Base-by-base conservation (phyloP, 257 asterid species). In the Forsythia suspensa region DNA sequence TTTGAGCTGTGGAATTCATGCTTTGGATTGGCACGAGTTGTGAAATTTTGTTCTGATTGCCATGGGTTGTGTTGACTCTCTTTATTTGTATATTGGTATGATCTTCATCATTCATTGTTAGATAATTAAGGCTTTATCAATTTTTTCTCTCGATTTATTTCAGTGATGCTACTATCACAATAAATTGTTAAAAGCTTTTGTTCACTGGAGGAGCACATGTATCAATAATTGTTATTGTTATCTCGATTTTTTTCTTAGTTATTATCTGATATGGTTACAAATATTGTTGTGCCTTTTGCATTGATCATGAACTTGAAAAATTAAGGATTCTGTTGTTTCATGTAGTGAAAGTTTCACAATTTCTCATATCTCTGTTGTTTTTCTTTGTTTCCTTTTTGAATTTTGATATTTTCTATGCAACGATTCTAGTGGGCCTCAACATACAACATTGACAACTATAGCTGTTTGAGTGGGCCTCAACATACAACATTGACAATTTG, bases 201-300 rank as follows among this genome's bases (percentile, higher is more conserved):
- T 13, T 48, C n/a, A 15, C 59, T 15, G n/a, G 59, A 13, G 13
- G 20, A 48, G 59, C 59, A 44, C 51, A 44, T 44, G 3, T 2
- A 44, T 43, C 12, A 13, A 3, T 12, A 12, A 48, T 13, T 15
- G n/a, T 48, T 48, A 15, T n/a, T 57, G 3, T n/a, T 57, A 57
- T 57, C 75, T 82, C 10, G 79, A 48, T 3, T 71, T 75, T 79
- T 20, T 57, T 65, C 18, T 76, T 36, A 21, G 67, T 43, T 43
- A 65, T 70, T 80, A 77, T 38, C 73, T 78, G 36, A 72, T 76
- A 39, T 79, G 76, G 48, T 80, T 76, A n/a, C 52, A 44, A 40
- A 11, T 67, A 67, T 59, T 65, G 59, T 41, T 71, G 67, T 52
- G 61, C 76, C 59, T 48, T 48, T 48, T 48, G 59, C 71, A 65